Percentiles rank a stretch among this genome's conserved stretches.
Evolutionary conservation across 257 asterid genomes (phyloP).

Genomic region (Primulina eburnea): DNA sequence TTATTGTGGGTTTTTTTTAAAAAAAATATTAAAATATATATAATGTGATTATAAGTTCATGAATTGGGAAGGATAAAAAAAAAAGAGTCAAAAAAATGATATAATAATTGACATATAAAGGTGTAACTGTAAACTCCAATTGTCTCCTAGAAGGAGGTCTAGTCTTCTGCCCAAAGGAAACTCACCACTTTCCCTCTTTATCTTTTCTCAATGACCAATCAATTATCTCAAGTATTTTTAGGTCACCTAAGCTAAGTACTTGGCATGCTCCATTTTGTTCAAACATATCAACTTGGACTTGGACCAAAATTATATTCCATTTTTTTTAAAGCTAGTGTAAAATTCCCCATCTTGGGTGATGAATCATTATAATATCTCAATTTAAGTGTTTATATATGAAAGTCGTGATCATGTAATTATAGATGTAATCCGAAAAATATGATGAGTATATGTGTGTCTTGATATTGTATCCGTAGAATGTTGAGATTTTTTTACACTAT

Average conservation of each 20-base stretch:
- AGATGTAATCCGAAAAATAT: too few relatives aligned
- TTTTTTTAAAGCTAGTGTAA: too few relatives aligned
- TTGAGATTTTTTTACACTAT: too few relatives aligned
- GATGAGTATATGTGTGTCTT: too few relatives aligned
- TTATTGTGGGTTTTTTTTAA: not conserved
- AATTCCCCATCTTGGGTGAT: too few relatives aligned
- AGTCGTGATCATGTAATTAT: too few relatives aligned
- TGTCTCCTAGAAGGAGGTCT: constrained; percentile 5
- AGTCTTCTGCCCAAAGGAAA: not conserved
- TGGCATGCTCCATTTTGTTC: not conserved
- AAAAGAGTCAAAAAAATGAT: not conserved
- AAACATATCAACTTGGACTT: not conserved
- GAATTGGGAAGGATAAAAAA: not conserved
- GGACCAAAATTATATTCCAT: not conserved
- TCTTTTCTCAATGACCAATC: not conserved
- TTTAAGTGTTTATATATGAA: too few relatives aligned
- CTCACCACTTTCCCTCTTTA: not conserved
- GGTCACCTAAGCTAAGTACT: not conserved
- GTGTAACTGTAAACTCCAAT: not conserved
- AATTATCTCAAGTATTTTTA: not conserved
- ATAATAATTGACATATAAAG: not conserved
- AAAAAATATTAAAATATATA: too few relatives aligned
- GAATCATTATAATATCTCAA: too few relatives aligned
- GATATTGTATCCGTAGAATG: too few relatives aligned
- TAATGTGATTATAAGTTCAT: not conserved